Evolutionary conservation across 345 rosid genomes (phyloP).

Genomic region (Hibiscus syriacus): DNA sequence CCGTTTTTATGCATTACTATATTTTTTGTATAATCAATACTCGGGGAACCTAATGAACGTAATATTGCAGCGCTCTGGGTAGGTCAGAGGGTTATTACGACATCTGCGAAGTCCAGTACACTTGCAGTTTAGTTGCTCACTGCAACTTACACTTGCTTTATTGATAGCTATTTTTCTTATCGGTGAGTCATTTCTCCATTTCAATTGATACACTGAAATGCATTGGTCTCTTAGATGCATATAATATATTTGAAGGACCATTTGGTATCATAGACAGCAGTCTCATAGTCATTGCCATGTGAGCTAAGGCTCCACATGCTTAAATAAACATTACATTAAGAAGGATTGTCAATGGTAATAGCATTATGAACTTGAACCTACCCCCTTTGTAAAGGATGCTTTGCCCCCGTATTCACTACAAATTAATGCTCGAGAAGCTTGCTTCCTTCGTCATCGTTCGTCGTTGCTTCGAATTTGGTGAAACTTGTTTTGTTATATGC

Average conservation of each 20-base stretch:
- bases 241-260: not conserved
- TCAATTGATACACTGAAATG: constrained; percentile 10
- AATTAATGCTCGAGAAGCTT: not conserved
- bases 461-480: not conserved
- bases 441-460: not conserved
- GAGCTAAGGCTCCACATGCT: constrained; percentile 8
- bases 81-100: constrained; percentile 36
- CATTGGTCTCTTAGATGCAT: not conserved
- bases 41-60: not conserved
- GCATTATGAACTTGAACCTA: not conserved
- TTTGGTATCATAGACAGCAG: not conserved
- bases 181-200: constrained; percentile 25
- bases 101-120: constrained; percentile 36
- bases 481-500: not conserved
- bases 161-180: constrained; percentile 58
- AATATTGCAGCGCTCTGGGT: constrained; percentile 37
- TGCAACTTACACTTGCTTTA: constrained; percentile 56
- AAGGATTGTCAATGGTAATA: not conserved
- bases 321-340: not conserved
- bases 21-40: not conserved
- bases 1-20: not conserved
- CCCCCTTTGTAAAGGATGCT: not conserved
- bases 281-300: not conserved
- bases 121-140: constrained; percentile 41
- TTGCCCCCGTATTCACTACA: no score